phyloP scores from a whole-genome alignment of 2,329 filamentous ascomycete species.

The Furcasterigmium furcatum region DNA sequence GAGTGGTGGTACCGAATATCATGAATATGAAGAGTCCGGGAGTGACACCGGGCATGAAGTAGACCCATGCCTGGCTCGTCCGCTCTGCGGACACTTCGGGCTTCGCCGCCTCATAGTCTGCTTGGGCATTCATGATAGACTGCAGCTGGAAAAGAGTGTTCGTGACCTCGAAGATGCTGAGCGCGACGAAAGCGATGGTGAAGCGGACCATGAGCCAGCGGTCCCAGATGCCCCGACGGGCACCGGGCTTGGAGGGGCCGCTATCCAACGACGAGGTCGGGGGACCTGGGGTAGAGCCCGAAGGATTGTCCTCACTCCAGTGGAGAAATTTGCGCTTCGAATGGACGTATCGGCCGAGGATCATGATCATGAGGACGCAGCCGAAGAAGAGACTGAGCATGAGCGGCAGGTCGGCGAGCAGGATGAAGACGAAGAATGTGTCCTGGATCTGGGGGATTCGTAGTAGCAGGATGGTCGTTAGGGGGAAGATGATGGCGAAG shows the following conservation, averaged over 20 bases:
- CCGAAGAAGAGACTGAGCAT: not conserved
- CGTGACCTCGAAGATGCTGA: no score
- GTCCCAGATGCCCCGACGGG: conserved; percentile 37
- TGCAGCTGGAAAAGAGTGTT: no score
- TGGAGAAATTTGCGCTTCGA: conserved; percentile 8
- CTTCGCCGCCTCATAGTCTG: no score
- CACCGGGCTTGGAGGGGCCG: conserved; percentile 9
- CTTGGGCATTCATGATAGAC: no score
- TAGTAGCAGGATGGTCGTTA: not conserved
- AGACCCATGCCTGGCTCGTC: no score
- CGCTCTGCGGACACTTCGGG: no score
- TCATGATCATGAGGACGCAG: not conserved
- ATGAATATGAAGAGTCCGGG: no score
- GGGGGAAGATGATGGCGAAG: conserved; percentile 2
- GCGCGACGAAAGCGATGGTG: conserved; percentile 36
- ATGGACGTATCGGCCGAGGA: not conserved
- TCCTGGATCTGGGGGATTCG: not conserved
- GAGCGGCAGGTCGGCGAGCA: conserved; percentile 1
- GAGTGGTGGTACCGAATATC: no score
- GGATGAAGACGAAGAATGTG: not conserved
- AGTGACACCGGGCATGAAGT: no score
- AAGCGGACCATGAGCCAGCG: conserved; percentile 41
- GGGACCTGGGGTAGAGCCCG: not conserved
- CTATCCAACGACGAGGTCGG: not conserved
- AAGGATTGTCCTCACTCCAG: no score